Conservation (phyloP, 306 rosid species). For the Cucumis hystrix region DNA sequence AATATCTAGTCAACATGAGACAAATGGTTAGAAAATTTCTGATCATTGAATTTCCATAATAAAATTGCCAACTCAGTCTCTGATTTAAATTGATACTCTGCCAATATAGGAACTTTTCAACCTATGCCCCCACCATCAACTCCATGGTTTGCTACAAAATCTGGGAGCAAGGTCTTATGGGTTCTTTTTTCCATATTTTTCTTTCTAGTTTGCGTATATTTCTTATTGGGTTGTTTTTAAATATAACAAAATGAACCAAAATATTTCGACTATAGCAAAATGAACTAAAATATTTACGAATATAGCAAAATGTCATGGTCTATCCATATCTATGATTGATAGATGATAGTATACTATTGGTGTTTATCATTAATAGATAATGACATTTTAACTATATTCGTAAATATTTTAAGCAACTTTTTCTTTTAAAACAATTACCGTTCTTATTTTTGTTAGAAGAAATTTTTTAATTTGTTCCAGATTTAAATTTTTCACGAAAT, state of each 20-base stretch:
- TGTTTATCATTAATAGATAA: no score
- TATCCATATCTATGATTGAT: no score
- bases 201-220: not conserved
- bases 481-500: not conserved
- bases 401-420: no score
- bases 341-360: no score
- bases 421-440: no score
- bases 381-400: no score
- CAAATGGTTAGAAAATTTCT: slow-evolving; percentile 37
- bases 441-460: not conserved
- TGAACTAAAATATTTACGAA: no score
- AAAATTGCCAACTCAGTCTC: slow-evolving; percentile 1
- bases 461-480: not conserved
- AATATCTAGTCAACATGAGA: slow-evolving; percentile 16
- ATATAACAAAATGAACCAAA: no score
- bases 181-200: not conserved
- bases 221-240: not conserved
- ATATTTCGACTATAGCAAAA: no score
- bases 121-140: slow-evolving; percentile 28
- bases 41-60: not conserved
- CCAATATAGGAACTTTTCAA: slow-evolving; percentile 24
- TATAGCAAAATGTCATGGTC: no score
- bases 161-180: slow-evolving; percentile 43
- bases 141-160: slow-evolving; percentile 46
- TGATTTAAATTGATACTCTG: not conserved